A percentile compares a stretch with the other conserved stretches of the same genome.
phyloP scores from a whole-genome alignment of 306 rosid species.

The apple (Malus domestica) region DNA sequence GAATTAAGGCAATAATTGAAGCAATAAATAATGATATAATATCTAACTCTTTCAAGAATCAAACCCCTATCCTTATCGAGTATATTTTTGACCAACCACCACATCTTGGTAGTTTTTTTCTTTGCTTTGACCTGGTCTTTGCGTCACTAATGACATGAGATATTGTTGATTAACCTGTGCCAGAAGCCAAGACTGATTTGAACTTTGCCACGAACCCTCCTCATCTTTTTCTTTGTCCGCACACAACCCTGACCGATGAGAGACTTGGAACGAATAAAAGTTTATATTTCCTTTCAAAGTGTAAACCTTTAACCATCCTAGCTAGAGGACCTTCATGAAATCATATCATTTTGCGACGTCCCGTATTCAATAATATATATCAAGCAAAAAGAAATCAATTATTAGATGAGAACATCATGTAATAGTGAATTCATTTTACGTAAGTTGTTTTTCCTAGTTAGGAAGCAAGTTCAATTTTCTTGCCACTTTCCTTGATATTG shows the following conservation, averaged over 20 bases:
- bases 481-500: too few species aligned
- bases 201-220: neutral
- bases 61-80: neutral
- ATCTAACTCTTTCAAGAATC: neutral
- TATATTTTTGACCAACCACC: neutral
- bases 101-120: neutral
- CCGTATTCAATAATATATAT: too few species aligned
- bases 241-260: neutral
- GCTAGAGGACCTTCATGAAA: neutral
- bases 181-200: neutral
- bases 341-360: too few species aligned
- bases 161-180: neutral
- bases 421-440: too few species aligned
- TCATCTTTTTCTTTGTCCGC: neutral
- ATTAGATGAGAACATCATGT: too few species aligned
- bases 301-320: neutral
- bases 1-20: neutral
- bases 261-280: neutral
- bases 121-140: neutral
- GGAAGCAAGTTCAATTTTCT: too few species aligned
- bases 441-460: too few species aligned
- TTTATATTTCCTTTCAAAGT: neutral
- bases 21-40: neutral
- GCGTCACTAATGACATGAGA: slow-evolving; percentile 3
- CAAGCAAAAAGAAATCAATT: too few species aligned